Conservation (phyloP, 176 grass and related monocot genomes). For the Themeda triandra region DNA sequence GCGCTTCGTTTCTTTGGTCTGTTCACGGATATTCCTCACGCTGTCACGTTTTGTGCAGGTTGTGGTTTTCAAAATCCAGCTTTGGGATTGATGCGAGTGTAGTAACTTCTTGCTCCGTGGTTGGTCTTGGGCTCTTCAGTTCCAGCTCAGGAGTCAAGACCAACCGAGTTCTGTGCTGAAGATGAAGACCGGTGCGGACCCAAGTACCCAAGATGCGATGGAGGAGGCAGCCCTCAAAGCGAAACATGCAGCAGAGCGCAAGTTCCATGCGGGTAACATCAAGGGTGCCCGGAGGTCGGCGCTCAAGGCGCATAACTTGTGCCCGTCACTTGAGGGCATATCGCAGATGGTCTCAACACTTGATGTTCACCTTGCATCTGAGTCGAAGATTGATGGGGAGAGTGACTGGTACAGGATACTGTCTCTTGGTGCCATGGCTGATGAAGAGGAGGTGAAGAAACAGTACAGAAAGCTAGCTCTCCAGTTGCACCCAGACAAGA, state of each 20-base stretch:
- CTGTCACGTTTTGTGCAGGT: conserved; percentile 25
- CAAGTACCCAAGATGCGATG: background rate
- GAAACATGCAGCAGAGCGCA: conserved; percentile 52
- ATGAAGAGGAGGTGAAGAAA: conserved; percentile 73
- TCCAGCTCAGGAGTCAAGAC: conserved; percentile 34
- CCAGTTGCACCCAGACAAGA: conserved; percentile 69
- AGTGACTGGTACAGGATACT: conserved; percentile 78
- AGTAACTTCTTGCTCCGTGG: conserved; percentile 15
- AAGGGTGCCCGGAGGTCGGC: conserved; percentile 58
- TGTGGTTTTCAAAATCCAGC: background rate
- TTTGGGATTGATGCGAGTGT: conserved; percentile 4
- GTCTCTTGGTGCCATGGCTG: conserved; percentile 28
- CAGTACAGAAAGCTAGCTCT: conserved; percentile 68
- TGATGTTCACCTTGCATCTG: conserved; percentile 59
- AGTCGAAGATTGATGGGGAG: conserved; percentile 55
- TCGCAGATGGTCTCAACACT: conserved; percentile 68
- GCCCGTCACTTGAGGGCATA: conserved; percentile 56
- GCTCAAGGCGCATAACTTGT: conserved; percentile 55
- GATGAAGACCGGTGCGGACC: conserved; percentile 22
- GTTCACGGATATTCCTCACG: background rate
- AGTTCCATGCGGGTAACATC: conserved; percentile 40
- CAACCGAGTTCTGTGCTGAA: conserved; percentile 14
- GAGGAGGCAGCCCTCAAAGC: conserved; percentile 55
- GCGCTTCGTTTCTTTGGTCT: background rate
- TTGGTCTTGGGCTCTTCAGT: conserved; percentile 19